A percentile compares a stretch with the other conserved stretches of the same genome.
Conservation (phyloP, 2,329 filamentous ascomycete species). For the Penicillium aurantiogriseum region DNA sequence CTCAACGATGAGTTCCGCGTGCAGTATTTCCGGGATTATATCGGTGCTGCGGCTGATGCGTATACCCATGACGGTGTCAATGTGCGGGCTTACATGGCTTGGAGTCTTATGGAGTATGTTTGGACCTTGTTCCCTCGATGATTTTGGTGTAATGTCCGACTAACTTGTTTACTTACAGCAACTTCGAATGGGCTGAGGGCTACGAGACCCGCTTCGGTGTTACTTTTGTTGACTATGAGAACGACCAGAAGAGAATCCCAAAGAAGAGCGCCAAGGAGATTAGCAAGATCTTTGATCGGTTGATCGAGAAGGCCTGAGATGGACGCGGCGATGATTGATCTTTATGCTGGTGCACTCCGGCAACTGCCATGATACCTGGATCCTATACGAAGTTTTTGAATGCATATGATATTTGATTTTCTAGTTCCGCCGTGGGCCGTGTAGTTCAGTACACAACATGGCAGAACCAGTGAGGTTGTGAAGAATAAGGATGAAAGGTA, state of each 20-base stretch:
- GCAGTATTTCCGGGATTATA: conserved; percentile 75
- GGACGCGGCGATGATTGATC: background rate
- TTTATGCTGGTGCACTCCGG: background rate
- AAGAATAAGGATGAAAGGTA: too few species aligned
- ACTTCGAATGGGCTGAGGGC: conserved; percentile 90
- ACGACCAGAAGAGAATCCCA: conserved; percentile 73
- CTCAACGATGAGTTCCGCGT: conserved; percentile 79
- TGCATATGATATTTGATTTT: background rate
- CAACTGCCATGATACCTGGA: background rate
- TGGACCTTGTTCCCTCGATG: background rate
- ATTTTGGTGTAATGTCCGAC: background rate
- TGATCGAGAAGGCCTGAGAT: conserved; percentile 61
- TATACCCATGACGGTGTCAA: conserved; percentile 71
- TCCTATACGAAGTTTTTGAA: background rate
- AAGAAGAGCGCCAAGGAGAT: conserved; percentile 81
- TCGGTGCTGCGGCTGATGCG: conserved; percentile 73
- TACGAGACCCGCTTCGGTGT: conserved; percentile 85
- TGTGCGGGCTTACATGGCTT: conserved; percentile 77
- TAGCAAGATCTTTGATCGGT: conserved; percentile 66
- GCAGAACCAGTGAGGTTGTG: background rate
- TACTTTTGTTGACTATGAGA: conserved; percentile 76
- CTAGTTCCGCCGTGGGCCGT: too few species aligned
- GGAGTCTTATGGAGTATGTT: conserved; percentile 75
- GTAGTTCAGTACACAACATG: background rate
- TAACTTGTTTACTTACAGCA: conserved; percentile 46